Evolutionary conservation across 768 basidiomycete species (phyloP).

Genomic region (Omphalotus guepiniiformis): DNA sequence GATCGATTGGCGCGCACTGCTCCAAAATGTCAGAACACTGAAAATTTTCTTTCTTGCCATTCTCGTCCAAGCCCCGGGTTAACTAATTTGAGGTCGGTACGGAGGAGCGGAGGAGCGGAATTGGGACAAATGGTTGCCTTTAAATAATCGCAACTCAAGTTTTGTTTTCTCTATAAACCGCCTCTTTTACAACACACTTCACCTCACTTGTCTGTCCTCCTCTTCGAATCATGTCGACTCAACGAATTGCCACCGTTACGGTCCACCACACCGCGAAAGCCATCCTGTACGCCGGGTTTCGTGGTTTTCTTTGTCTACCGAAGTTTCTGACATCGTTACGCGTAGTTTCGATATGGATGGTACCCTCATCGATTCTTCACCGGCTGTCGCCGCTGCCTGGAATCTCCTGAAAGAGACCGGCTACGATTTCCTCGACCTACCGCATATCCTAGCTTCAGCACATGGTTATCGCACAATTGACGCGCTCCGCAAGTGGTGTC

Average conservation of each 20-base stretch:
- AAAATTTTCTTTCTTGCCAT: background rate
- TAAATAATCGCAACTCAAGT: no score
- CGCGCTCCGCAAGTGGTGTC: conserved; percentile 13
- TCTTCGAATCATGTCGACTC: background rate
- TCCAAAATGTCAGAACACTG: no score
- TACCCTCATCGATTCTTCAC: conserved; percentile 13
- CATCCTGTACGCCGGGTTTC: background rate
- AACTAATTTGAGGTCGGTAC: no score
- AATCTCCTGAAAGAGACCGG: conserved; percentile 11
- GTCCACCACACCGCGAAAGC: conserved; percentile 7
- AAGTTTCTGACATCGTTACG: background rate
- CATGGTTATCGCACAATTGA: conserved; percentile 14
- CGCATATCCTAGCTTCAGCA: conserved; percentile 11
- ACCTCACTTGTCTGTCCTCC: background rate
- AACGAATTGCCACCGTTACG: background rate
- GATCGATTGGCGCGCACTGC: no score
- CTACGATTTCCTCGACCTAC: conserved; percentile 13
- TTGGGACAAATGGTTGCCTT: no score
- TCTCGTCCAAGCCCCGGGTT: background rate
- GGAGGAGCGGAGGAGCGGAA: no score
- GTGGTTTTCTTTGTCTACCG: background rate
- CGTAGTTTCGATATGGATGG: conserved; percentile 10
- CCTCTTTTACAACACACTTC: background rate
- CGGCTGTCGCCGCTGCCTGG: conserved; percentile 13
- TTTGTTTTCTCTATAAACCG: no score